These are phyloP conservation scores for Bassia scoparia DNA, from an alignment of 148 eudicot genomes.

Conservation along the genomic window DNA sequence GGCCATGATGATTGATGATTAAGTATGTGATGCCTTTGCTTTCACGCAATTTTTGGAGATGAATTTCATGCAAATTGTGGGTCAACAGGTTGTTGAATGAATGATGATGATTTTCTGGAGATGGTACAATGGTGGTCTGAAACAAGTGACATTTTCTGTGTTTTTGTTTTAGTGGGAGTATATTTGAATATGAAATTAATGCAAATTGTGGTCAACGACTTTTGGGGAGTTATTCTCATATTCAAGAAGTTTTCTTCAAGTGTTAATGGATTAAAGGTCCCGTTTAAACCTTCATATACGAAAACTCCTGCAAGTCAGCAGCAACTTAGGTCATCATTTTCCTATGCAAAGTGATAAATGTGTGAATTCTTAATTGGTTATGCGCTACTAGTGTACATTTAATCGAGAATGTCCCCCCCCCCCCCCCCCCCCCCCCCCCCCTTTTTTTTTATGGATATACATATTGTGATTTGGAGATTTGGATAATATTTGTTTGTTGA, in stretches of 20 bases:
- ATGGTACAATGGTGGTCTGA: background rate
- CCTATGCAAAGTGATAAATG: background rate
- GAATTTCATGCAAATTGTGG: background rate
- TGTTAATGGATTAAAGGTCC: conserved; percentile 8
- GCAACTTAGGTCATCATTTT: background rate
- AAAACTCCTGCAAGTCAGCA: background rate
- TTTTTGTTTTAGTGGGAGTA: background rate
- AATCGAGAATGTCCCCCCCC: too few species aligned
- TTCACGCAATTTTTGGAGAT: too few species aligned
- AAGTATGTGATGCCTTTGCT: too few species aligned
- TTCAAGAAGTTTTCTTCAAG: too few species aligned
- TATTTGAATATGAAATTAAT: background rate
- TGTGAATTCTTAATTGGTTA: background rate
- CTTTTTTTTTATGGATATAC: background rate
- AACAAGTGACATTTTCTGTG: background rate
- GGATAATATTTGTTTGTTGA: background rate
- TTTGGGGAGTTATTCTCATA: background rate
- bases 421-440: too few species aligned
- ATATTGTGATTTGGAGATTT: background rate
- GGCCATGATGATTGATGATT: too few species aligned
- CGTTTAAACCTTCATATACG: conserved; percentile 13
- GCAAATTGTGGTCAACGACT: background rate
- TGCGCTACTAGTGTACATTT: too few species aligned
- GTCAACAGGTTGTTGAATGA: background rate
- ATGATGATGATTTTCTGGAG: background rate